Conservation (phyloP, 2,329 filamentous ascomycete genomes). For the Calonectria pseudoreteaudii region DNA sequence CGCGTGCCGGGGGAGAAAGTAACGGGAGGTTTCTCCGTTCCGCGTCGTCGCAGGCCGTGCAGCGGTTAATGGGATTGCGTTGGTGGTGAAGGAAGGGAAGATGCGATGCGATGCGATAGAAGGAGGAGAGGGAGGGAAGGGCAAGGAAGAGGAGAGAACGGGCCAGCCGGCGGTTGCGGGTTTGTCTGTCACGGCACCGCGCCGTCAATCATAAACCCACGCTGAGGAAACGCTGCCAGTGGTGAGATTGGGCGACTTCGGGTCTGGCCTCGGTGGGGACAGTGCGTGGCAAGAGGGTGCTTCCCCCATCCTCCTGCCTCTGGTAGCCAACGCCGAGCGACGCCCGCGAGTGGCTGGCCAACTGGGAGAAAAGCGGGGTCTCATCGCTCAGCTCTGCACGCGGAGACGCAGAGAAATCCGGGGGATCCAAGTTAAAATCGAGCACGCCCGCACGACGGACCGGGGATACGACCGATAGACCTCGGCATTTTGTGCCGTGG, state of each 20-base stretch:
- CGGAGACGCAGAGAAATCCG: slow-evolving; percentile 42
- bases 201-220: neutral
- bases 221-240: neutral
- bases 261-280: neutral
- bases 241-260: slow-evolving; percentile 17
- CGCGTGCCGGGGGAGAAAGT: neutral
- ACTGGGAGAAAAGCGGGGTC: slow-evolving; percentile 8
- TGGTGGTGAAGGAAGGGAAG: neutral
- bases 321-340: neutral
- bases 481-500: slow-evolving; percentile 37
- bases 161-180: neutral
- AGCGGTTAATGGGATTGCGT: neutral
- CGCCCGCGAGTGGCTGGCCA: neutral
- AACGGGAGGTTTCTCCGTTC: neutral
- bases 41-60: neutral
- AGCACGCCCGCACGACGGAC: slow-evolving; percentile 13
- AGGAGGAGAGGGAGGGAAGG: neutral
- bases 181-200: neutral
- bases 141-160: slow-evolving; percentile 3
- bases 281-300: neutral
- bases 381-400: slow-evolving; percentile 6
- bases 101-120: neutral
- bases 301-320: neutral
- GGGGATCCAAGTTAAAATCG: slow-evolving; percentile 31
- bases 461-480: slow-evolving; percentile 36